Evolutionary conservation across 345 rosid species (phyloP).

Genomic region (Citrus glauca): DNA sequence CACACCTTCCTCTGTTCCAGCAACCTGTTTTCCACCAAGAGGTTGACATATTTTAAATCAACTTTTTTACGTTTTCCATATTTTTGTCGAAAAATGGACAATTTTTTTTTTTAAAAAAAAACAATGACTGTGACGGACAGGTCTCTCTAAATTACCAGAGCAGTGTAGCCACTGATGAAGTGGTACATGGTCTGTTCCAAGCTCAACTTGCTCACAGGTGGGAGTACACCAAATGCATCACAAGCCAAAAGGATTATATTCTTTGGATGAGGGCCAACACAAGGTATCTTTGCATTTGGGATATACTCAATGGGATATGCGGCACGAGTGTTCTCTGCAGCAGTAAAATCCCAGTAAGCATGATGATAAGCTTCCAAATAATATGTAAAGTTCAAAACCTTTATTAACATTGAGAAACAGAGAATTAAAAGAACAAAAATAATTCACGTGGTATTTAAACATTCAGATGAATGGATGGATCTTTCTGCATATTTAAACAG

Average conservation of each 20-base stretch:
- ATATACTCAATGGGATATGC: slow-evolving; percentile 89
- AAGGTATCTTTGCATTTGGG: slow-evolving; percentile 86
- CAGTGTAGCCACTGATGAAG: slow-evolving; percentile 97
- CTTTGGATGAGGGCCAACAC: slow-evolving; percentile 85
- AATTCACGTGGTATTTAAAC: no score
- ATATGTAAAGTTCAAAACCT: neutral
- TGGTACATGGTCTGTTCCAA: slow-evolving; percentile 98
- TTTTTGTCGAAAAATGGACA: no score
- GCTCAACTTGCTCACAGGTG: slow-evolving; percentile 92
- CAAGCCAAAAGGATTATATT: slow-evolving; percentile 90
- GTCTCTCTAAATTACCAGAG: slow-evolving; percentile 44
- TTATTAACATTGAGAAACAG: neutral
- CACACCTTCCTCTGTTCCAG: slow-evolving; percentile 89
- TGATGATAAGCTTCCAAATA: neutral
- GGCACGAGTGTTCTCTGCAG: slow-evolving; percentile 89
- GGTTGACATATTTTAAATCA: neutral
- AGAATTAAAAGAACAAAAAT: neutral
- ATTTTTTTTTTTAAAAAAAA: neutral
- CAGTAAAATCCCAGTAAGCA: neutral
- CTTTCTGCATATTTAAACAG: neutral
- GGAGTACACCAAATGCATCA: slow-evolving; percentile 94
- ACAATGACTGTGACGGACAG: neutral
- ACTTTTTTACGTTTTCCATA: neutral
- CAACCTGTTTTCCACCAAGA: slow-evolving; percentile 44
- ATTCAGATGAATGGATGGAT: neutral